Base-by-base conservation (phyloP, 116 monocot species). In the Iris pallida region DNA sequence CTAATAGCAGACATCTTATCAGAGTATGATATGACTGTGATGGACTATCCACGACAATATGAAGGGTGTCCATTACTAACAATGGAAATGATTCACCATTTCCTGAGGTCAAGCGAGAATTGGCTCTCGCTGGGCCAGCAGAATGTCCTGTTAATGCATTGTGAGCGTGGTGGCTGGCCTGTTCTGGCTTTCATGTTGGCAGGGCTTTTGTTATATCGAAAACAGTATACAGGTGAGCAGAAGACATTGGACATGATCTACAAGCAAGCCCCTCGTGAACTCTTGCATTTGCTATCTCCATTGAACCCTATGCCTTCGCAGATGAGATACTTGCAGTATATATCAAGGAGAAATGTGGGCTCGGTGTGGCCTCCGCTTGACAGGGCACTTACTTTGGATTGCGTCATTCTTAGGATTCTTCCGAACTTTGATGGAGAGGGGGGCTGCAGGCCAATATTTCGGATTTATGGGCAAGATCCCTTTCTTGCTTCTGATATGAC, bases 211-310 rank as follows among this genome's bases (percentile, higher is more conserved):
- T 80, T 94, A 40, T 90, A 94, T 54, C 76, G 79, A 58, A 90
- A 80, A 71, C 85, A 82, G 44, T 85, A 86, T 70, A 81, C 78
- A 19, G 83, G 82, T 42, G 94, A 90, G 68, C 74, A 79, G 59
- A 94, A 85, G 63, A 88, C 90, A 5, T 57, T 94, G 53, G 94
- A 94, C 20, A 88, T 90, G 94, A 79, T 88, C 42, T 94, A 90
- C 69, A 90, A 76, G 66, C 94, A 94, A 75, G 88, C 94, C 20
- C 85, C 90, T 53, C 56, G 64, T 54, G 85, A 90, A 73, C 78
- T 90, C 16, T 75, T 90, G 73, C 82, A 88, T 65, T 70, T 90
- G 19, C 69, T 90, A 20, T 85, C 88, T 7, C 90, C 94, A 7
- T 67, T 94, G 63, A 78, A 90, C 79, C 94, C 94, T 41, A 17